Evolutionary conservation across 2,329 filamentous ascomycete species (phyloP), one percentile per base, ranked within the genome.

Genomic region (Ophiostoma ips): DNA sequence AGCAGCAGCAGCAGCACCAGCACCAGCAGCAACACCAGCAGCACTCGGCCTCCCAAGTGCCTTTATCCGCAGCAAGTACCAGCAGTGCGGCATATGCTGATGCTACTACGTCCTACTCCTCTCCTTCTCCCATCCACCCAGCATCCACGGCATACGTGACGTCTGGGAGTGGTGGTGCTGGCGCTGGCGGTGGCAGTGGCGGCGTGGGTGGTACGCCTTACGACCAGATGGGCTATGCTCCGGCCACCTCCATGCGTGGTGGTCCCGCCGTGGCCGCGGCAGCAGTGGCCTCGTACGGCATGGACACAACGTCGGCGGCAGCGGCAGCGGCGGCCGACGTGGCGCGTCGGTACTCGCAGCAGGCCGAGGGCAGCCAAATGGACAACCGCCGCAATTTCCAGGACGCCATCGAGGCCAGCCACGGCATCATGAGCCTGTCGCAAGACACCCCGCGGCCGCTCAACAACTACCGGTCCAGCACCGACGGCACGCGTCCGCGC

Each of bases 381-480:
- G 64, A 76, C 68, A 70, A 77, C 68, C 62, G 81, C 71, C 65
- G 83, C 58, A 83, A 81, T 58, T 94, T 89, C 64, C 86, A 83
- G 57, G 90, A 95, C 62, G 87, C 87, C 28, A 79, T 96, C 51
- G 90, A 95, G 64, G 89, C 89, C 21, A 89, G 88, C 63, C 84
- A 92, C 54, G 87, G 88, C 58, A 95, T 96, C 86, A 77, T 95
- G 24, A 87, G 88, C 35, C 85, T 96, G 76, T 94, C 87, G 75
- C 88, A 95, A 68, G 88, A 95, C 59, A 95, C 88, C 1, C 87
- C 89, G 12, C 75, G 89, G 55, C 92, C 90, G 63, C 87, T 95
- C 4, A 35, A 21, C 4, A 35, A 21, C 59, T 95, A 95, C 62
- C 87, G 74, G 61, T 87, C 74, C 54, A 68, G 63, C 53, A 5